Evolutionary conservation across 2,329 filamentous ascomycete genomes (phyloP).

Genomic region (Cercospora citrullina): DNA sequence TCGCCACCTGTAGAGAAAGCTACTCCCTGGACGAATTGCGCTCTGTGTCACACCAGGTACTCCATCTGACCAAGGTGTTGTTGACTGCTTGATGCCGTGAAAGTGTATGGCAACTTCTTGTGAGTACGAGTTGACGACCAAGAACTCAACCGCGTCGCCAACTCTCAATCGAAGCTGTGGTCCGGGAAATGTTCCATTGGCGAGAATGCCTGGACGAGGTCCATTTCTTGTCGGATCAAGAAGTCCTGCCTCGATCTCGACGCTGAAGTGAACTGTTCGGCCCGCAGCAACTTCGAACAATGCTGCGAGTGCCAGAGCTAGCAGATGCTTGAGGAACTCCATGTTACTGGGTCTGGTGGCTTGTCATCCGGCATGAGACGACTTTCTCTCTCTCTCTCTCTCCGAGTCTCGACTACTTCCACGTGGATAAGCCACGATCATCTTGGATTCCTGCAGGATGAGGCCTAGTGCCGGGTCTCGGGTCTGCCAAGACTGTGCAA

Average conservation of each 20-base stretch:
- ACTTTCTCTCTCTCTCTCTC: no score
- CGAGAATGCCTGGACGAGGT: background rate
- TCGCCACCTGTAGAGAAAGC: background rate
- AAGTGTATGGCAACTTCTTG: background rate
- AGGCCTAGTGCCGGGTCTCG: background rate
- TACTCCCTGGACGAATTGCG: background rate
- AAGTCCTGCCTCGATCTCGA: background rate
- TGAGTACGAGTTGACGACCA: background rate
- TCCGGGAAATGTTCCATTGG: background rate
- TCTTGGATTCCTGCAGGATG: background rate
- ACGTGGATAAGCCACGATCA: background rate
- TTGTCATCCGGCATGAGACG: background rate
- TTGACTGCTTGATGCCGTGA: background rate
- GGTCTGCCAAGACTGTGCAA: background rate
- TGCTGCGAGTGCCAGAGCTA: background rate
- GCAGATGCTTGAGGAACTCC: background rate
- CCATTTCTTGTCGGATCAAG: background rate
- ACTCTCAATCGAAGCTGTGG: background rate
- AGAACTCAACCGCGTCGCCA: background rate
- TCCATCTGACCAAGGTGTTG: background rate
- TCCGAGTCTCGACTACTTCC: background rate
- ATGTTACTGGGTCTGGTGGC: background rate
- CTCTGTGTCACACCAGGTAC: background rate
- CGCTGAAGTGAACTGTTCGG: background rate
- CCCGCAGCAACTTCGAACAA: background rate